These are phyloP conservation scores for Wickerhamiella occidentalis DNA, from an alignment of 805 yeast species.

Conservation along the genomic window DNA sequence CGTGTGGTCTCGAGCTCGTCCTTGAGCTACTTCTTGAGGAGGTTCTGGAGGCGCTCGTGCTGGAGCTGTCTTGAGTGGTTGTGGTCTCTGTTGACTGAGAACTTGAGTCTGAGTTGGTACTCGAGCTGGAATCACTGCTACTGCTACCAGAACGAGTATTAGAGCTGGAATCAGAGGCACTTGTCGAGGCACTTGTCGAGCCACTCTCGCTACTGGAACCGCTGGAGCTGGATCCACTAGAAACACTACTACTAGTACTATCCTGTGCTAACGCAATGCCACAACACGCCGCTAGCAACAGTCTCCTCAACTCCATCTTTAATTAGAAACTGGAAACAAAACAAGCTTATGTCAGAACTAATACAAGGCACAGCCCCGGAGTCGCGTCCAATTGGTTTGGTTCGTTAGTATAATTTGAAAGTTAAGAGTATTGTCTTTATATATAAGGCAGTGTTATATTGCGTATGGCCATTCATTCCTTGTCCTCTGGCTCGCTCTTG, in stretches of 20 bases:
- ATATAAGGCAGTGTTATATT: not conserved
- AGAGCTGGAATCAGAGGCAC: not conserved
- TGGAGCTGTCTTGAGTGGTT: too few species aligned
- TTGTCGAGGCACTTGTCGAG: not conserved
- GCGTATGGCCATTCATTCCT: not conserved
- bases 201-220: not conserved
- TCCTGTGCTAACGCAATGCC: constrained; percentile 3
- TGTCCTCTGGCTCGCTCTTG: not conserved
- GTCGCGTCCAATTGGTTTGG: too few species aligned
- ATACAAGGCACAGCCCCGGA: not conserved
- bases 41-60: too few species aligned
- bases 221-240: constrained; percentile 2
- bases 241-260: constrained; percentile 1
- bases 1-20: not conserved
- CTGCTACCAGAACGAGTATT: not conserved
- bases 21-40: too few species aligned
- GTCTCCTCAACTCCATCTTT: not conserved
- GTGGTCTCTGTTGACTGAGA: too few species aligned
- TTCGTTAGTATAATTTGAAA: too few species aligned
- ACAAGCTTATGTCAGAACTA: not conserved
- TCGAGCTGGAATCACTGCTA: not conserved
- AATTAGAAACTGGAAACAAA: not conserved
- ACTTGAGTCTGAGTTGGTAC: constrained; percentile 2
- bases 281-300: not conserved
- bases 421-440: not conserved